These are phyloP conservation scores for Crithidia acanthocephali DNA, from an alignment of 208 protist species.

Conservation along the genomic window DNA sequence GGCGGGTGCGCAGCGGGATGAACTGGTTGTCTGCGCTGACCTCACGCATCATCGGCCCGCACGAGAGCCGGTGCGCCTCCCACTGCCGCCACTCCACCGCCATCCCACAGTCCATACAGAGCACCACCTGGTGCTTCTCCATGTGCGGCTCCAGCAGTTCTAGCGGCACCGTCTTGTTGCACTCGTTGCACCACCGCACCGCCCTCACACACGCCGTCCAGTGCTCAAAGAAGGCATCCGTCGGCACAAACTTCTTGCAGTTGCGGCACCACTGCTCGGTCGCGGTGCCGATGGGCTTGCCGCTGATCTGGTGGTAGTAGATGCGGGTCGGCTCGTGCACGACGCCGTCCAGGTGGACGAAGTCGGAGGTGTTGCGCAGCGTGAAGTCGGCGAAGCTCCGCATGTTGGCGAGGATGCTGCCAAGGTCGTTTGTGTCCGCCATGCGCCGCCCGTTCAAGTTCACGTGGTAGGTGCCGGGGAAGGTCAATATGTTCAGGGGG, in stretches of 20 bases:
- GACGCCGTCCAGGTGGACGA: conserved; percentile 79
- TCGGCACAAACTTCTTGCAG: conserved; percentile 86
- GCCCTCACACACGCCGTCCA: conserved; percentile 75
- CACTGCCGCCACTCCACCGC: conserved; percentile 90
- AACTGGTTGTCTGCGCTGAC: conserved; percentile 89
- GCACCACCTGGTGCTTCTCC: conserved; percentile 91
- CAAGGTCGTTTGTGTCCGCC: conserved; percentile 90
- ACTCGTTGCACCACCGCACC: conserved; percentile 89
- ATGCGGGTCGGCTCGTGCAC: conserved; percentile 92
- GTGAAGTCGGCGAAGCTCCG: conserved; percentile 83
- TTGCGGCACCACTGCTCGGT: conserved; percentile 91
- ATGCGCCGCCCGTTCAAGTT: conserved; percentile 81
- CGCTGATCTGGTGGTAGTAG: conserved; percentile 78
- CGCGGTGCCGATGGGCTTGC: conserved; percentile 44
- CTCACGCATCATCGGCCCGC: conserved; percentile 89
- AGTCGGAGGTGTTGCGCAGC: conserved; percentile 71
- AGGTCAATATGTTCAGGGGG: conserved; percentile 62
- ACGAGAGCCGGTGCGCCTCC: conserved; percentile 89
- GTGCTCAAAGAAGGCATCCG: conserved; percentile 70
- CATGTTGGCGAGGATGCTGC: conserved; percentile 86
- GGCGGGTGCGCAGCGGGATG: conserved; percentile 83
- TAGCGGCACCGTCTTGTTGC: conserved; percentile 79
- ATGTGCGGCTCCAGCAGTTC: conserved; percentile 78
- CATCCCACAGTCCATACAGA: conserved; percentile 89
- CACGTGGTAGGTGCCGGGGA: conserved; percentile 60